Conservation (phyloP, 495 filamentous ascomycete species). For the Penicillium fimorum region DNA sequence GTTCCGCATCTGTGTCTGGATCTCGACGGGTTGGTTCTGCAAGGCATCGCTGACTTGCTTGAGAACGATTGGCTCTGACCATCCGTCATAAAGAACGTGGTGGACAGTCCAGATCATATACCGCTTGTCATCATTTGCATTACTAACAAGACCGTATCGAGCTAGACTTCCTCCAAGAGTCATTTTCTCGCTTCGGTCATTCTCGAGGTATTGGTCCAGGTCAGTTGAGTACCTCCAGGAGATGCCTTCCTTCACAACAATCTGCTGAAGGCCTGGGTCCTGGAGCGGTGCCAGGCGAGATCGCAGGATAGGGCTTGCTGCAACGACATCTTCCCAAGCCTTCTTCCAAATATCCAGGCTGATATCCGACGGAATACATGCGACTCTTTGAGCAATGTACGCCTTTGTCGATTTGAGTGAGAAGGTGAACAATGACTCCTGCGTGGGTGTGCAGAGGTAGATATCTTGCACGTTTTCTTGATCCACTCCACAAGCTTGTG, state of each 20-base stretch:
- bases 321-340: conserved; percentile 50
- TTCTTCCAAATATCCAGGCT: conserved; percentile 39
- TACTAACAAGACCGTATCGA: conserved; percentile 51
- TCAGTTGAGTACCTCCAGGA: conserved; percentile 41
- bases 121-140: conserved; percentile 28
- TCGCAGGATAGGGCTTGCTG: conserved; percentile 53
- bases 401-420: conserved; percentile 55
- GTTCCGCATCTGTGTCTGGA: conserved; percentile 35
- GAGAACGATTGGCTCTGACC: conserved; percentile 58
- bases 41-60: conserved; percentile 49
- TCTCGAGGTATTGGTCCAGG: conserved; percentile 48
- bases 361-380: conserved; percentile 38
- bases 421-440: conserved; percentile 62
- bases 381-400: conserved; percentile 57
- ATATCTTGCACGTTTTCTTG: conserved; percentile 43
- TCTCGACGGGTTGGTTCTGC: conserved; percentile 18
- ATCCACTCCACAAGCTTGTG: conserved; percentile 29
- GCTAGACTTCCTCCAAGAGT: conserved; percentile 55
- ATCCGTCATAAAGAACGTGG: conserved; percentile 69
- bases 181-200: conserved; percentile 48
- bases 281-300: conserved; percentile 58
- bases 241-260: conserved; percentile 49
- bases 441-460: conserved; percentile 64
- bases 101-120: conserved; percentile 64
- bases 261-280: conserved; percentile 56